phyloP scores from a whole-genome alignment of 306 rosid genomes.

The Acacia crassicarpa region DNA sequence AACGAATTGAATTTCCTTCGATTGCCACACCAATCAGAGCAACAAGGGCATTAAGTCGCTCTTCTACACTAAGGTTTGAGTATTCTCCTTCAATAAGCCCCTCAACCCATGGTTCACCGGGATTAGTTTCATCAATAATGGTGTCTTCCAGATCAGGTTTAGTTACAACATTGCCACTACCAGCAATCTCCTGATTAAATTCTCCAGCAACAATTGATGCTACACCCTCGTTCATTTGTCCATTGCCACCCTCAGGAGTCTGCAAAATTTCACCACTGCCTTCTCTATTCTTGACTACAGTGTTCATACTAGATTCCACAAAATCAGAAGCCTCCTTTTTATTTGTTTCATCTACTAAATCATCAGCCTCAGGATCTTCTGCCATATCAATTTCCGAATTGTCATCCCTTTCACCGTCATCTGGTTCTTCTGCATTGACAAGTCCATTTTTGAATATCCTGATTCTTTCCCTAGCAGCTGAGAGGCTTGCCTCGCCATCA shows the following conservation, averaged over 20 bases:
- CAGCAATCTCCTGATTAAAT: constrained; percentile 32
- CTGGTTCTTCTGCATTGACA: constrained; percentile 55
- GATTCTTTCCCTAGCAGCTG: constrained; percentile 71
- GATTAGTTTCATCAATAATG: constrained; percentile 57
- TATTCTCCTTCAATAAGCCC: constrained; percentile 79
- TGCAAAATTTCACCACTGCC: constrained; percentile 30
- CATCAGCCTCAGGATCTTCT: constrained; percentile 64
- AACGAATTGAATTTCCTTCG: constrained; percentile 73
- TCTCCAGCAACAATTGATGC: constrained; percentile 32
- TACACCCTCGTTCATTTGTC: constrained; percentile 34
- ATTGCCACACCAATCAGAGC: constrained; percentile 61
- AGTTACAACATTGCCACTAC: constrained; percentile 28
- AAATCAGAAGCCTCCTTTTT: constrained; percentile 28
- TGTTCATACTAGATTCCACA: constrained; percentile 32
- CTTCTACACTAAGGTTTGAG: constrained; percentile 79
- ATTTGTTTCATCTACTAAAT: constrained; percentile 52
- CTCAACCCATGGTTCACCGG: constrained; percentile 73
- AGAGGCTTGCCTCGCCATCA: constrained; percentile 64
- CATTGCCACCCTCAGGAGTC: constrained; percentile 34
- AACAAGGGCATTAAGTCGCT: constrained; percentile 71
- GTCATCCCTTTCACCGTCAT: constrained; percentile 74
- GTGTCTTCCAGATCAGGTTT: constrained; percentile 41
- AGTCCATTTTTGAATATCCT: constrained; percentile 50
- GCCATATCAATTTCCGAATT: constrained; percentile 63
- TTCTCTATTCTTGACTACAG: constrained; percentile 33